Evolutionary conservation across 257 asterid species (phyloP), one percentile per base, ranked within the genome.

Genomic region (Solanum chilense): DNA sequence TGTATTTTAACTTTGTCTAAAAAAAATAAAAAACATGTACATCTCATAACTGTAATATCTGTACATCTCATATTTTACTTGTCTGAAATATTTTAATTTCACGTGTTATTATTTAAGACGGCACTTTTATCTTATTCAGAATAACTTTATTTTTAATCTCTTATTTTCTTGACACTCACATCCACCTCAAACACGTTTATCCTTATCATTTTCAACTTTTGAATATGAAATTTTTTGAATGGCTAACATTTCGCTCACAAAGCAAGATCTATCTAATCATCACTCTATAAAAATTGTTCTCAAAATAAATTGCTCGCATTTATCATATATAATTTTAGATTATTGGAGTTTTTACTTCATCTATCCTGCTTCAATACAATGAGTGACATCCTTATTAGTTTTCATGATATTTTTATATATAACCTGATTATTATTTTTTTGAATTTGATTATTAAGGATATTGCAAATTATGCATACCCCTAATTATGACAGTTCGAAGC

Each of bases 21-120:
- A n/a, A n/a, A n/a, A n/a, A n/a, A n/a, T n/a, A n/a, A n/a, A n/a
- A n/a, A n/a, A n/a, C n/a, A n/a, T n/a, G n/a, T n/a, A n/a, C n/a
- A n/a, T n/a, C n/a, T n/a, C n/a, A 5, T 66, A 12, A 25, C 0
- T 25, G 0, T 6, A 66, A 2, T 18, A 66, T 12, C 0, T 25
- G 0, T 5, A 25, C 73, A 7, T 25, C 18, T 66, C 16, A 1
- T 25, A 0, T 1, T 66, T 12, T 66, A 66, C 35, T n/a, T 25
- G 8, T 25, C 1, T 25, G 4, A 64, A 64, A 2, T 2, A 64
- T 64, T 18, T 64, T 12, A 12, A 25, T 11, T 4, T 0, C 9
- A 64, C 18, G 2, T 25, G 2, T 56, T 56, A 12, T 56, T 52
- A 52, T 52, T 5, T 25, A 12, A 2, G 5, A 5, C 39, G 3